Evolutionary conservation across 495 filamentous ascomycete genomes (phyloP), one percentile per base, ranked within the genome.

Genomic region (Bacidia gigantensis): DNA sequence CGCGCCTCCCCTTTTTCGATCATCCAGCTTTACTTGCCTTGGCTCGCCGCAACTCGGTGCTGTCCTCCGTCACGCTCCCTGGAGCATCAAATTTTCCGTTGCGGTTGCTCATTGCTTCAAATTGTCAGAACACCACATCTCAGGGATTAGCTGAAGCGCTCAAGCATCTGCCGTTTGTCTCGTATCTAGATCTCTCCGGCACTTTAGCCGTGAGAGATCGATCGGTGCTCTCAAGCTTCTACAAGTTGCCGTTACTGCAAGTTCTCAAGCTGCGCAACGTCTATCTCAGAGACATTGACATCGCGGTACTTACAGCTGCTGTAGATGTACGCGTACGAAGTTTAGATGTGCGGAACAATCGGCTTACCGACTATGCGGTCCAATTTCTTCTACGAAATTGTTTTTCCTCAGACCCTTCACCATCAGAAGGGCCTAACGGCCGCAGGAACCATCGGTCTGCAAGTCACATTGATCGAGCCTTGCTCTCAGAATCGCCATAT

Each of bases 1-100:
- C 78, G 9, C 70, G 71, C 26, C 65, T 82, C 18, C 77, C 80
- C 0, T 81, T 82, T 53, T 82, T 83, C 58, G 79, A 83, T 48
- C 77, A 84, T 54, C 70, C 72, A 58, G 68, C 78, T n/a, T 70
- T 83, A 60, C 60, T 69, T 44, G 72, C 72, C 11, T 56, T 82
- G 49, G 69, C 65, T 44, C 53, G 63, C 18, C 44, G 54, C 26
- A 50, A 53, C 17, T 32, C 22, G 42, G 51, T 43, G 26, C 45
- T 56, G 17, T 55, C 52, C 43, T 45, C 49, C 10, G 49, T 50
- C 17, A 35, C 48, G 11, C 46, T 44, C 14, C 42, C 35, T 17
- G 22, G 29, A 26, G 50, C 42, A 38, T 57, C 61, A 11, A 56
- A 49, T 1, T 71, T 68, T 55, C 54, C 62, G 11, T 58, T 82